Percentiles rank a stretch among this genome's conserved stretches.
These are phyloP conservation scores for Agrocybe pediades DNA, from an alignment of 768 basidiomycete genomes.

Conservation along the genomic window DNA sequence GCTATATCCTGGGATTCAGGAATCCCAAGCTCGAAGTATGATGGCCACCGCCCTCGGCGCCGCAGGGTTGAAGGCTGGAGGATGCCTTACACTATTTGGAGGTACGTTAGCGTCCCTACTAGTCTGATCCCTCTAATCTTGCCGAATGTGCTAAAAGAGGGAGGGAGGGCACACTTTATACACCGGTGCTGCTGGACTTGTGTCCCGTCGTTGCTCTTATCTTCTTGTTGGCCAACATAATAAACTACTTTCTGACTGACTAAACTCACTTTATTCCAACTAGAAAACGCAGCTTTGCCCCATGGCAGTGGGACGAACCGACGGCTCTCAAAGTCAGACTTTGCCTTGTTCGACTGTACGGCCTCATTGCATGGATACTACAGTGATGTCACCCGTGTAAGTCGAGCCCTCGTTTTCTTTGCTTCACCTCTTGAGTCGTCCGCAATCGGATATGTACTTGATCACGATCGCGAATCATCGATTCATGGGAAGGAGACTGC, in stretches of 20 bases:
- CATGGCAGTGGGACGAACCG: conserved; percentile 82
- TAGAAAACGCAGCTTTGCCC: conserved; percentile 86
- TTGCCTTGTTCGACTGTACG: conserved; percentile 76
- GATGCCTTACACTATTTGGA: conserved; percentile 76
- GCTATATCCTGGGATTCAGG: conserved; percentile 72
- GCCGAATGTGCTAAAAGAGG: neutral
- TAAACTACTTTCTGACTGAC: neutral
- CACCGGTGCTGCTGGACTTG: neutral
- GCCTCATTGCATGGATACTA: conserved; percentile 73
- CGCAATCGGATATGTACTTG: too few relatives aligned
- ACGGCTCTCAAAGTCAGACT: conserved; percentile 53
- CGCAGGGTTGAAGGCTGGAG: conserved; percentile 60
- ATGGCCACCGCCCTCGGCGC: conserved; percentile 53
- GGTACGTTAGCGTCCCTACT: conserved; percentile 42
- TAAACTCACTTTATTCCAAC: neutral
- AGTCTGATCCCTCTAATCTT: conserved; percentile 5
- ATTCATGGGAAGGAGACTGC: neutral
- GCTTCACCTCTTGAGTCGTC: too few relatives aligned
- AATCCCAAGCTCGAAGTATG: conserved; percentile 68
- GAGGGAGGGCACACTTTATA: too few relatives aligned
- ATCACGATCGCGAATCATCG: neutral
- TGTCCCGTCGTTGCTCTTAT: neutral
- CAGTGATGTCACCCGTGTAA: conserved; percentile 79
- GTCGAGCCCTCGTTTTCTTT: too few relatives aligned
- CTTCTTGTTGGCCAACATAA: neutral